Percentiles rank a stretch among this genome's conserved stretches.
Evolutionary conservation across 805 yeast species (phyloP).

Genomic region (Suhomyces xylopsoci): DNA sequence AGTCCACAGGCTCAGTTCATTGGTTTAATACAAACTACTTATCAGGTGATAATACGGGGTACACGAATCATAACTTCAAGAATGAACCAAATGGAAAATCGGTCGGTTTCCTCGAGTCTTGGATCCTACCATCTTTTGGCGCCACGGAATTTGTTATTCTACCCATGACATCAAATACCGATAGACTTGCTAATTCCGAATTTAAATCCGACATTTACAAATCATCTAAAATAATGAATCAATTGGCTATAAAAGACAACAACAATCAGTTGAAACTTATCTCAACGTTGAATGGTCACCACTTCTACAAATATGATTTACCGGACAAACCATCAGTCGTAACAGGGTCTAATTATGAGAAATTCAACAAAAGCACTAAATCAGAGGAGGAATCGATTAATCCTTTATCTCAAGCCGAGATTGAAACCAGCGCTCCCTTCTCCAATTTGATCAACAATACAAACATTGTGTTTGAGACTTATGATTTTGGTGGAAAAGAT

Average conservation of each 20-base stretch:
- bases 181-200: neutral
- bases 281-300: slow-evolving; percentile 37
- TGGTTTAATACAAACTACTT: slow-evolving; percentile 51
- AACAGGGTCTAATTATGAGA: neutral
- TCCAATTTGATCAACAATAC: slow-evolving; percentile 28
- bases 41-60: slow-evolving; percentile 21
- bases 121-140: slow-evolving; percentile 45
- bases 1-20: slow-evolving; percentile 57
- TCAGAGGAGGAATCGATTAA: slow-evolving; percentile 8
- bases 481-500: slow-evolving; percentile 14
- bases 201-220: neutral
- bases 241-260: slow-evolving; percentile 33
- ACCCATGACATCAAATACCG: slow-evolving; percentile 12
- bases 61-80: neutral
- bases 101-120: slow-evolving; percentile 27
- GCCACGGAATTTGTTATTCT: slow-evolving; percentile 27
- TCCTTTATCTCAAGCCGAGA: slow-evolving; percentile 51
- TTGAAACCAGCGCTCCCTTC: slow-evolving; percentile 50
- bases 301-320: slow-evolving; percentile 39
- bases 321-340: slow-evolving; percentile 25
- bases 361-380: neutral
- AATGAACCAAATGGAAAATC: neutral
- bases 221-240: slow-evolving; percentile 14
- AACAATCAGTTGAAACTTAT: slow-evolving; percentile 30
- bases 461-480: slow-evolving; percentile 30